These are phyloP conservation scores for Dioszegia crocea DNA, from an alignment of 768 basidiomycete genomes.

Conservation along the genomic window DNA sequence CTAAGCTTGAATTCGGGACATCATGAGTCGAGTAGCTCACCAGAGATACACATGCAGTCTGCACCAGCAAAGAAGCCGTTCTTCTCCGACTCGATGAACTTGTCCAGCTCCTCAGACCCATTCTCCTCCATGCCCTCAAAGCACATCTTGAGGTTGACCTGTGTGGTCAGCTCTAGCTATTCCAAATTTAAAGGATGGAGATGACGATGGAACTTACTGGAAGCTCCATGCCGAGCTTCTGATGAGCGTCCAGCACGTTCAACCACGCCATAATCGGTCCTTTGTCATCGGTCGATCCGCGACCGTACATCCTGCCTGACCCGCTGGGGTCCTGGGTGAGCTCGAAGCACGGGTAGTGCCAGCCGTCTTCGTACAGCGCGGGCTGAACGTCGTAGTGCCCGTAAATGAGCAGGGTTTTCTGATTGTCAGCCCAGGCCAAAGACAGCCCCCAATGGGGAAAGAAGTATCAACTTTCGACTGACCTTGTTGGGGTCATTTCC, in stretches of 20 bases:
- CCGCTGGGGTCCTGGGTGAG: constrained; percentile 58
- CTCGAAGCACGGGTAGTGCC: constrained; percentile 79
- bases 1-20: neutral
- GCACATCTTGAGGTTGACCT: constrained; percentile 77
- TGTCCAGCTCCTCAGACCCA: constrained; percentile 85
- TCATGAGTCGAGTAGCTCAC: constrained; percentile 13
- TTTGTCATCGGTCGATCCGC: constrained; percentile 87
- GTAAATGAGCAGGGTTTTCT: constrained; percentile 86
- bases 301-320: constrained; percentile 67
- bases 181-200: too few species aligned
- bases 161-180: too few species aligned
- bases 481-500: constrained; percentile 75
- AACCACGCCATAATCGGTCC: constrained; percentile 85
- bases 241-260: constrained; percentile 81
- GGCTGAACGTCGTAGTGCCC: constrained; percentile 97
- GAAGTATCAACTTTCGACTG: too few species aligned
- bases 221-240: constrained; percentile 61
- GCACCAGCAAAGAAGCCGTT: constrained; percentile 77
- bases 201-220: constrained; percentile 55
- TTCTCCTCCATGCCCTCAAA: constrained; percentile 98
- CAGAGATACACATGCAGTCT: constrained; percentile 81
- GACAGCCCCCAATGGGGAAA: too few species aligned
- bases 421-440: too few species aligned
- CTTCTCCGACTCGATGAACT: constrained; percentile 72
- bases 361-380: constrained; percentile 65